Evolutionary conservation across 441 rosid species (phyloP), one percentile per base, ranked within the genome.

Genomic region (Croton setiger): DNA sequence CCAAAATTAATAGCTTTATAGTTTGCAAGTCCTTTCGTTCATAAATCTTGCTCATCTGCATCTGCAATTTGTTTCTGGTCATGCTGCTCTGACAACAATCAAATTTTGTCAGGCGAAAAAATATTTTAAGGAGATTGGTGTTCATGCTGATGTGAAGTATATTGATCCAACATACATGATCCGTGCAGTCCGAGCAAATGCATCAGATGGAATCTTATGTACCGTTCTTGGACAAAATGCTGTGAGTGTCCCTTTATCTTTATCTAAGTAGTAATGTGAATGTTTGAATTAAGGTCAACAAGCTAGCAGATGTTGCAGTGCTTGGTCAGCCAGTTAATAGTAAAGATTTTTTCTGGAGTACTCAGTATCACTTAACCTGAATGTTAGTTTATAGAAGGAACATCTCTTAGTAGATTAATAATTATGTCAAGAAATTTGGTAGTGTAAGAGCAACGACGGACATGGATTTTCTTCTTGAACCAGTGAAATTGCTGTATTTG

Each of bases 81-180:
- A 56, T 68, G 18, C 54, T 59, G 8, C 31, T 65, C 2, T 61
- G 47, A 35, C 31, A 60, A 51, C 51, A 58, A 33, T 43, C 39
- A 21, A 58, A 27, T 36, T 64, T 0, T 69, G 58, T 51, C 82
- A 92, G 99, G 88, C 81, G 2, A 94, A 92, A 74, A 90, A 86
- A 64, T 86, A 78, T 70, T 94, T 92, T 7, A 90, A 77, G 85
- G 96, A 83, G 75, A 80, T 75, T 68, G 87, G 88, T 37, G 65
- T 85, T 44, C 88, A 97, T 53, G 82, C 83, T 39, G 96, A 95
- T 79, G 96, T 90, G 56, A 95, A 95, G 81, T 95, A 90, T 75
- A 95, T 95, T 65, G 99, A 95, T 83, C 99, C 99, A 63, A 95
- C 98, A 52, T 95, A 95, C 79, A 95, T 95, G 99, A 92, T 95